A percentile compares a stretch with the other conserved stretches of the same genome.
Evolutionary conservation across 345 rosid species (phyloP).

Genomic region (Populus alba): DNA sequence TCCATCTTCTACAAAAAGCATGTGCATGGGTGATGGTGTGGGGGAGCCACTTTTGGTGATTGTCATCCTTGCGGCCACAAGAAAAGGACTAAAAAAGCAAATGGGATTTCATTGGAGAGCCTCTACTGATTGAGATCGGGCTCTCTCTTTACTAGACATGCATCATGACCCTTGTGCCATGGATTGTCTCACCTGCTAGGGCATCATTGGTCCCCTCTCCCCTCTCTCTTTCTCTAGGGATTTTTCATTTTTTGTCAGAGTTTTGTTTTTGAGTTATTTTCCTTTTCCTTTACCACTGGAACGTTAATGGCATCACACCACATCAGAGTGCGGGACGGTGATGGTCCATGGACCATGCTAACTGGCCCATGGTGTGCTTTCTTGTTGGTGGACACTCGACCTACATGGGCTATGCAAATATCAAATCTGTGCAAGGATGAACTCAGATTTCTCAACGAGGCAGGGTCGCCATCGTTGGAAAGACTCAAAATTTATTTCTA

Average conservation of each 20-base stretch:
- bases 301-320: neutral
- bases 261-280: neutral
- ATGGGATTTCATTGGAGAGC: constrained; percentile 18
- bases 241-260: neutral
- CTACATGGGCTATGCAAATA: too few species aligned
- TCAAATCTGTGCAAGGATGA: neutral
- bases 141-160: constrained; percentile 52
- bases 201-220: constrained; percentile 20
- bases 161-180: constrained; percentile 60
- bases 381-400: neutral
- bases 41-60: constrained; percentile 30
- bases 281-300: neutral
- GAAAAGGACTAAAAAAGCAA: neutral
- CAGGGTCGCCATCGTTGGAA: neutral
- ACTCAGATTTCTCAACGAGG: neutral
- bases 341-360: neutral
- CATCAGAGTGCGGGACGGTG: neutral
- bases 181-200: constrained; percentile 43
- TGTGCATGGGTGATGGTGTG: constrained; percentile 42
- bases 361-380: neutral
- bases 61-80: constrained; percentile 19
- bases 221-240: neutral
- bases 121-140: constrained; percentile 48
- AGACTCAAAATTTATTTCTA: neutral
- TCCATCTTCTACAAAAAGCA: constrained; percentile 31